Evolutionary conservation across 2,329 filamentous ascomycete species (phyloP).

Genomic region (Emericellopsis atlantica): DNA sequence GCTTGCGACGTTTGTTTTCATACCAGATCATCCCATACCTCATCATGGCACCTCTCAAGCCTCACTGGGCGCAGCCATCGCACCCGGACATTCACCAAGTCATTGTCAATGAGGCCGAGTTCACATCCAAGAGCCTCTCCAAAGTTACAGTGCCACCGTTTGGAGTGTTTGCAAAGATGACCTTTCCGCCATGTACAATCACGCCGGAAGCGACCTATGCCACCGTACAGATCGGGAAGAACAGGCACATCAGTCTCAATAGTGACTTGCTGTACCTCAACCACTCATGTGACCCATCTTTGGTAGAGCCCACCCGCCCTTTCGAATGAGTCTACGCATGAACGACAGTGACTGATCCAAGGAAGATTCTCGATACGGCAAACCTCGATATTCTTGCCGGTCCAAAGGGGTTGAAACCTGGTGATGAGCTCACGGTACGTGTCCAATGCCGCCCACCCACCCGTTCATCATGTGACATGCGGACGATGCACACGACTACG

Average conservation of each 20-base stretch:
- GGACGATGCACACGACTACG: too few relatives aligned
- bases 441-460: neutral
- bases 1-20: too few relatives aligned
- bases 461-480: neutral
- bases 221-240: slow-evolving; percentile 45
- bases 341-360: neutral
- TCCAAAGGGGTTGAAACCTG: slow-evolving; percentile 37
- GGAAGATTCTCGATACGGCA: slow-evolving; percentile 46
- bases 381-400: slow-evolving; percentile 45
- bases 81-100: slow-evolving; percentile 47
- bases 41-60: slow-evolving; percentile 42
- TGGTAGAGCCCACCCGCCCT: slow-evolving; percentile 30
- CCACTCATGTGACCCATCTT: slow-evolving; percentile 53
- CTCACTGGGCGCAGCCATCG: slow-evolving; percentile 48
- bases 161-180: slow-evolving; percentile 52
- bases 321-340: neutral
- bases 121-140: slow-evolving; percentile 48
- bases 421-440: slow-evolving; percentile 45
- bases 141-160: slow-evolving; percentile 44
- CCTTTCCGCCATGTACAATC: slow-evolving; percentile 49
- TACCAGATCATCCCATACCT: slow-evolving; percentile 5
- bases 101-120: slow-evolving; percentile 37
- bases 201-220: slow-evolving; percentile 46
- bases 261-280: slow-evolving; percentile 57
- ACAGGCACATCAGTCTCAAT: slow-evolving; percentile 49